These are phyloP conservation scores for Warburgia ugandensis DNA, from an alignment of 164 flowering plant species.

Conservation along the genomic window DNA sequence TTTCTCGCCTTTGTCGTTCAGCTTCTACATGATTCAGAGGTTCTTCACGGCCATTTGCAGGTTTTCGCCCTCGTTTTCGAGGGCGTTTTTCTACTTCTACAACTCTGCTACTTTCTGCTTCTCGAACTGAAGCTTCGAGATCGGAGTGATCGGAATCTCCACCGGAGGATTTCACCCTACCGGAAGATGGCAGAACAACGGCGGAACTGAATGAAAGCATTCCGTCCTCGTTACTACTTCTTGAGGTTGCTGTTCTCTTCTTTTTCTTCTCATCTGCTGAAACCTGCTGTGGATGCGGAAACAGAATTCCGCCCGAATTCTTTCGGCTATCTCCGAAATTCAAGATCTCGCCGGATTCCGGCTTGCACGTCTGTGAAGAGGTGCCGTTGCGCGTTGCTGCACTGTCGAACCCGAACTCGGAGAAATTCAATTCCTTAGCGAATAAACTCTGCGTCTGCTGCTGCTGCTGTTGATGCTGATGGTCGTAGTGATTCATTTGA, in stretches of 20 bases:
- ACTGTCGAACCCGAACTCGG: conserved; percentile 39
- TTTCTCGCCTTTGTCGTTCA: conserved; percentile 90
- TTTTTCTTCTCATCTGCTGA: conserved; percentile 30
- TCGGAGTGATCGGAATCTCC: conserved; percentile 81
- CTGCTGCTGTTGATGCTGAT: conserved; percentile 3
- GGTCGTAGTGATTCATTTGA: conserved; percentile 8
- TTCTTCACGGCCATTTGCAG: conserved; percentile 92
- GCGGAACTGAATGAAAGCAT: conserved; percentile 72
- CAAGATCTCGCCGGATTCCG: conserved; percentile 73
- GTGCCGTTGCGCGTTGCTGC: conserved; percentile 18
- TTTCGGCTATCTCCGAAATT: conserved; percentile 68
- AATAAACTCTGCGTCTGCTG: conserved; percentile 32
- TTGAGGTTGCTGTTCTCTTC: conserved; percentile 41
- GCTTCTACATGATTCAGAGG: conserved; percentile 96
- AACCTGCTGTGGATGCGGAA: conserved; percentile 24
- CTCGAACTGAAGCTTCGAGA: conserved; percentile 72
- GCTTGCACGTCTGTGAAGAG: conserved; percentile 30
- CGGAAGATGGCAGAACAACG: conserved; percentile 44
- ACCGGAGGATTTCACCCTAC: conserved; percentile 28
- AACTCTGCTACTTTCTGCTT: conserved; percentile 49
- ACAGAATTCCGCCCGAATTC: conserved; percentile 24
- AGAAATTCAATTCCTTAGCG: conserved; percentile 48
- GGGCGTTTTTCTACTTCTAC: conserved; percentile 69
- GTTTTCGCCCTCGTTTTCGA: conserved; percentile 80
- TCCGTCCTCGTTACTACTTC: conserved; percentile 66